These are phyloP conservation scores for Lanmaoa pseudosensibilis DNA, from an alignment of 768 basidiomycete species.

Conservation along the genomic window DNA sequence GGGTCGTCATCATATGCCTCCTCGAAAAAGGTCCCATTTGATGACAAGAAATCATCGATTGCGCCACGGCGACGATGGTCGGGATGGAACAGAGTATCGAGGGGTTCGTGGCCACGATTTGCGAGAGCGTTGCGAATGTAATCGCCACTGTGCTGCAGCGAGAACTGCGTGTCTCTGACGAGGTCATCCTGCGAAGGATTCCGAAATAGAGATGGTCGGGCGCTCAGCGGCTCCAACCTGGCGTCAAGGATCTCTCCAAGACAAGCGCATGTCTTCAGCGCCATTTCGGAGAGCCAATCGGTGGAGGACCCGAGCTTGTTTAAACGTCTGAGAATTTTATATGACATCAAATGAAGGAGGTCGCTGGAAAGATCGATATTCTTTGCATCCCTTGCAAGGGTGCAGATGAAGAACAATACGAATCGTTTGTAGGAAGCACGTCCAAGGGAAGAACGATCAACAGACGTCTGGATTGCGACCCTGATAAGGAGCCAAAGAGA, in stretches of 20 bases:
- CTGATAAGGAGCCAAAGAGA: conserved; percentile 36
- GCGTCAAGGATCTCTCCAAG: conserved; percentile 24
- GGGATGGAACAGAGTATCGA: background rate
- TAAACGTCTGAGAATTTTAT: conserved; percentile 19
- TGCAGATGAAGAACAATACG: conserved; percentile 41
- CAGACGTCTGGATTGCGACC: conserved; percentile 29
- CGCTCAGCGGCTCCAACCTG: conserved; percentile 34
- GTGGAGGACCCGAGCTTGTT: conserved; percentile 13
- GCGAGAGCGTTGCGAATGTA: conserved; percentile 29
- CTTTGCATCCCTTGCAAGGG: conserved; percentile 22
- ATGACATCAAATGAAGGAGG: conserved; percentile 25
- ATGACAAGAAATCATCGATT: conserved; percentile 18
- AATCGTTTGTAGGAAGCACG: conserved; percentile 44
- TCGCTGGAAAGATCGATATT: conserved; percentile 14
- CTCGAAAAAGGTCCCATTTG: conserved; percentile 5
- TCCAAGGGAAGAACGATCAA: conserved; percentile 9
- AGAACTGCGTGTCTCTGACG: conserved; percentile 31
- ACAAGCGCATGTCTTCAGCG: conserved; percentile 30
- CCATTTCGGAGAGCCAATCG: conserved; percentile 38
- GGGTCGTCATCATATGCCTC: conserved; percentile 8
- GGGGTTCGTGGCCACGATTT: background rate
- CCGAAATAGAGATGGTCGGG: conserved; percentile 23
- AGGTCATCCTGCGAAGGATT: conserved; percentile 5
- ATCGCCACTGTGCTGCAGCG: conserved; percentile 28
- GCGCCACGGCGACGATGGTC: conserved; percentile 3